A percentile compares a stretch with the other conserved stretches of the same genome.
Evolutionary conservation across 441 rosid genomes (phyloP).

Genomic region (Mallotus japonicus): DNA sequence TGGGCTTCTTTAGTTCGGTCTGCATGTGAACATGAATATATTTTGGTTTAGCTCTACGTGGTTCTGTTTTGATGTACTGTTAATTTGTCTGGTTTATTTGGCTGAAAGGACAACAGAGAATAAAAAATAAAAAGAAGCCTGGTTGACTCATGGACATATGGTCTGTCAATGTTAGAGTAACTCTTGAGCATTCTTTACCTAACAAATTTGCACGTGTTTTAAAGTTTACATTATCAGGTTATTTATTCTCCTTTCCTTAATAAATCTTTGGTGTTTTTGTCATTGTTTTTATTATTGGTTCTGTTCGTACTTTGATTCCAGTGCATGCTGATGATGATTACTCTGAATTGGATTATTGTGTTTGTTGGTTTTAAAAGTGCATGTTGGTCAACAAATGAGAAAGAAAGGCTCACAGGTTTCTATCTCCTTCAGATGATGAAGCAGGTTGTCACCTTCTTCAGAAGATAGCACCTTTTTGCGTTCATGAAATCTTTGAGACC

Average conservation of each 20-base stretch:
- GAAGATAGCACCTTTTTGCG: slow-evolving; percentile 25
- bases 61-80: neutral
- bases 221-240: neutral
- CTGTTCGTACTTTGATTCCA: neutral
- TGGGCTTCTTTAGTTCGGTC: neutral
- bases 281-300: neutral
- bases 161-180: neutral
- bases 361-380: neutral
- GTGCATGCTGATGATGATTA: neutral
- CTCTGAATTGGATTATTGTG: neutral
- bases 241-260: neutral
- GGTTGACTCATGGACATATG: neutral
- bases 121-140: neutral
- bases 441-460: slow-evolving; percentile 11
- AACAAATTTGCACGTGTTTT: neutral
- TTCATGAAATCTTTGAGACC: slow-evolving; percentile 27
- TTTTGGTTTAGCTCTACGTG: neutral
- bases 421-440: slow-evolving; percentile 21
- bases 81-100: neutral
- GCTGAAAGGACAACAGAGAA: neutral
- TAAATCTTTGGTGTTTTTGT: neutral
- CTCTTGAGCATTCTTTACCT: neutral
- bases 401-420: slow-evolving; percentile 1
- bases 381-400: neutral
- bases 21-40: neutral